A percentile compares a stretch with the other conserved stretches of the same genome.
These are phyloP conservation scores for Kodamaea arcana DNA, from an alignment of 1,139 yeast genomes.

Conservation along the genomic window DNA sequence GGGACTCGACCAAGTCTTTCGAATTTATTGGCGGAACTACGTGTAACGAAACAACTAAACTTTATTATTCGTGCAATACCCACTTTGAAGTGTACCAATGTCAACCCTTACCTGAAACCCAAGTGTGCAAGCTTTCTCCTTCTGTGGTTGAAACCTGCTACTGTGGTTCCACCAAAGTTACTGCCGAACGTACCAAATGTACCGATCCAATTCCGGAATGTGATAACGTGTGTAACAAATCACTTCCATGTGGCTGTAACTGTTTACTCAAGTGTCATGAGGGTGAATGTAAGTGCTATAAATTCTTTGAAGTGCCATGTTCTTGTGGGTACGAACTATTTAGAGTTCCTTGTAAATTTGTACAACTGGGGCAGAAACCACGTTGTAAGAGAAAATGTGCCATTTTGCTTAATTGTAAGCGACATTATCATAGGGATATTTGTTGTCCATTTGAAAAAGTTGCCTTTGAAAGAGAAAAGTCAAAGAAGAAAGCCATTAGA, in stretches of 20 bases:
- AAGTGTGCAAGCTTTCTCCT: constrained; percentile 64
- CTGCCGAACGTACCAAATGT: constrained; percentile 47
- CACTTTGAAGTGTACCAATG: constrained; percentile 62
- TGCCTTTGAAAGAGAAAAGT: constrained; percentile 62
- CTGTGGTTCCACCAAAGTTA: constrained; percentile 57
- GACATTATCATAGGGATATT: constrained; percentile 65
- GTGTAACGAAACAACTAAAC: constrained; percentile 52
- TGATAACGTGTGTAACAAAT: constrained; percentile 57
- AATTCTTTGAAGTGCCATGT: constrained; percentile 44
- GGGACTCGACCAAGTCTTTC: constrained; percentile 16
- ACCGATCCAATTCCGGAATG: constrained; percentile 79
- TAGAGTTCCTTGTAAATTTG: constrained; percentile 60
- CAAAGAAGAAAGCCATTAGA: constrained; percentile 46
- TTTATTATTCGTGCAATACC: constrained; percentile 59
- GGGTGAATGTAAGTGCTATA: constrained; percentile 70
- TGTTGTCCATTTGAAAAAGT: constrained; percentile 69
- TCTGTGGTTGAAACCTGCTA: constrained; percentile 58
- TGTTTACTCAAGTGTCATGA: constrained; percentile 72
- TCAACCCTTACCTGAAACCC: constrained; percentile 45
- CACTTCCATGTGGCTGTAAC: constrained; percentile 65
- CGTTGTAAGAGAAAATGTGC: constrained; percentile 73
- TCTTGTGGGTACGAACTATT: constrained; percentile 48
- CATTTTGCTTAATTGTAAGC: constrained; percentile 71
- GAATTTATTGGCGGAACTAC: constrained; percentile 46
- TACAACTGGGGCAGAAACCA: constrained; percentile 50